Percentiles rank a stretch among this genome's conserved stretches.
Evolutionary conservation across 106 monocot species (phyloP).

Genomic region (Dendrobium huoshanense): DNA sequence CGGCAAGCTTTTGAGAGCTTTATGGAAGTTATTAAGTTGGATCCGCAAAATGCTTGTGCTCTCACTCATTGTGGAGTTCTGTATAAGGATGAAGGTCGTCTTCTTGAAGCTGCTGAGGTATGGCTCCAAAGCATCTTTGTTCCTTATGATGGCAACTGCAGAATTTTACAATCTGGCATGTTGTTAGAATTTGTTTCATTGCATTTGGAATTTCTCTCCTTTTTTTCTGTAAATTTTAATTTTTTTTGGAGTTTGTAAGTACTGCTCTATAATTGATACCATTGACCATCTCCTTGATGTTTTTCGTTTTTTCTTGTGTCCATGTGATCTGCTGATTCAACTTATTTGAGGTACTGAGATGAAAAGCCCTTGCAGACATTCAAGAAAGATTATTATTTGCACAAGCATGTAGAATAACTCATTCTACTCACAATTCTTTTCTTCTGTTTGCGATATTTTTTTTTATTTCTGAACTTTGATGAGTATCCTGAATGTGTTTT

Average conservation of each 20-base stretch:
- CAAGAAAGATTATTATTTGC: neutral
- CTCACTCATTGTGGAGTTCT: conserved; percentile 82
- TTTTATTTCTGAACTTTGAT: neutral
- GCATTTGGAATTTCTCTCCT: neutral
- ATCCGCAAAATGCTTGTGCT: conserved; percentile 82
- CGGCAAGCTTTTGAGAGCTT: conserved; percentile 73
- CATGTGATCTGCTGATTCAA: neutral
- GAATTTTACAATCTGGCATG: neutral
- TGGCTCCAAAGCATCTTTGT: neutral
- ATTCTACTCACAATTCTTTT: neutral
- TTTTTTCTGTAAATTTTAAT: neutral
- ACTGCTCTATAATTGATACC: neutral
- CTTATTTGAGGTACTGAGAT: neutral
- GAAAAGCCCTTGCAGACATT: neutral
- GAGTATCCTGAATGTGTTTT: too few species aligned
- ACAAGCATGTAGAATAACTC: neutral
- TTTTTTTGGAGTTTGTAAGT: neutral
- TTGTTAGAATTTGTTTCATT: neutral
- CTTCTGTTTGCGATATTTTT: neutral
- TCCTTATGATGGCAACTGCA: neutral
- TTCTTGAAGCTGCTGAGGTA: conserved; percentile 92
- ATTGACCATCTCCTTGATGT: neutral
- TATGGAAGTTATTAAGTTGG: conserved; percentile 57
- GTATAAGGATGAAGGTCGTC: conserved; percentile 85
- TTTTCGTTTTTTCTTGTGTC: neutral